A percentile compares a stretch with the other conserved stretches of the same genome.
Conservation (phyloP, 1,284 basidiomycete genomes). For the Chondrostereum purpureum region DNA sequence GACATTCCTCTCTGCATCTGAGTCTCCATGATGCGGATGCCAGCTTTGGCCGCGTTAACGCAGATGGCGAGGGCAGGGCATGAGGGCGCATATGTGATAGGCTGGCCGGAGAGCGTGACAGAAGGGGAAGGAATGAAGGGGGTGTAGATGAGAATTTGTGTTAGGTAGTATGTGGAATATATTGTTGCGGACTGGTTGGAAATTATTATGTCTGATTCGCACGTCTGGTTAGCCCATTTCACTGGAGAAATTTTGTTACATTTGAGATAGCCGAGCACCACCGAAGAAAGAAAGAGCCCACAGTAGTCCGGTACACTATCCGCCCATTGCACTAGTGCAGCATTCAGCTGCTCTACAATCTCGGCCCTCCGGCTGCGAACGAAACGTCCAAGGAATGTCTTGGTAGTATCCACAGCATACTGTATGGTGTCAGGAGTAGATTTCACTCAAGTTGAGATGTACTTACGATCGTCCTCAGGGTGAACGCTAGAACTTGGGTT, state of each 20-base stretch:
- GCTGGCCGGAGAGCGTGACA: conserved; percentile 18
- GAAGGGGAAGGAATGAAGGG: conserved; percentile 51
- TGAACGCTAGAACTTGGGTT: conserved; percentile 66
- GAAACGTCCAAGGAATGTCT: conserved; percentile 35
- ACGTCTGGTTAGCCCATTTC: conserved; percentile 58
- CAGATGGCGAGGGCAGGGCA: conserved; percentile 59
- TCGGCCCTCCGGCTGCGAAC: conserved; percentile 30
- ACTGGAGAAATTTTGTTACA: conserved; percentile 35
- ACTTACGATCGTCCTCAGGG: conserved; percentile 63
- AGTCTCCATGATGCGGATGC: conserved; percentile 53
- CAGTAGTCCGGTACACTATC: conserved; percentile 58
- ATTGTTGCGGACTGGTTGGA: conserved; percentile 67
- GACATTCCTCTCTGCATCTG: conserved; percentile 37
- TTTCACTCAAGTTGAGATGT: conserved; percentile 8
- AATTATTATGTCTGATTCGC: conserved; percentile 44
- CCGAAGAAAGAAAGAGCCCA: conserved; percentile 29
- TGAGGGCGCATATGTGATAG: conserved; percentile 28
- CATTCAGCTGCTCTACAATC: conserved; percentile 66
- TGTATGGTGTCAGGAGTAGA: conserved; percentile 19
- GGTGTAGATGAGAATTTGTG: conserved; percentile 69
- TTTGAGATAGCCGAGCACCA: neutral
- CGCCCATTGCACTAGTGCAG: conserved; percentile 69
- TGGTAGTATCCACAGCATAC: conserved; percentile 70
- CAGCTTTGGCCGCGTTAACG: conserved; percentile 57
- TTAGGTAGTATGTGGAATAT: conserved; percentile 63